Percentiles rank a stretch among this genome's conserved stretches.
These are phyloP conservation scores for Golubevia pallescens DNA, from an alignment of 1,284 basidiomycete genomes.

Conservation along the genomic window DNA sequence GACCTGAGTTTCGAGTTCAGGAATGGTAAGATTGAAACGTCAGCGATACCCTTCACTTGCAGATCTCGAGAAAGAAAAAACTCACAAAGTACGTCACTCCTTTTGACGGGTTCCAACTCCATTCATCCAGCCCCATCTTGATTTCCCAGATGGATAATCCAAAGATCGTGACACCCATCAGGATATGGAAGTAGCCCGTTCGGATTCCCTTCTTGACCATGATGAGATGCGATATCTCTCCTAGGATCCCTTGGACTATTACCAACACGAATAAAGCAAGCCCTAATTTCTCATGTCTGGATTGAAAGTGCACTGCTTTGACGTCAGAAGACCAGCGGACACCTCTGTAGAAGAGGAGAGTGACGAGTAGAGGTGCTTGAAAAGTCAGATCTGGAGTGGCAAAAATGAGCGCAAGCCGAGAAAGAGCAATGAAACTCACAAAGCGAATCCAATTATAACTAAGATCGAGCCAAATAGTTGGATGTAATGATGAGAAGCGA, in stretches of 20 bases:
- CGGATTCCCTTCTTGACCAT: conserved; percentile 65
- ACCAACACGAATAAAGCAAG: conserved; percentile 72
- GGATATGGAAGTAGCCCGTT: conserved; percentile 22
- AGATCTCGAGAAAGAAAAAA: neutral
- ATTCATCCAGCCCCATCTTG: conserved; percentile 25
- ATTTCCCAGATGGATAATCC: conserved; percentile 30
- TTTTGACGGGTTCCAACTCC: conserved; percentile 22
- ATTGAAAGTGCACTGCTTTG: conserved; percentile 18
- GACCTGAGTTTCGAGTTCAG: neutral
- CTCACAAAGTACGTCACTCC: neutral
- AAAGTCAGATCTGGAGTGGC: conserved; percentile 66
- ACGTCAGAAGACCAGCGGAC: neutral
- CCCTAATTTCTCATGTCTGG: conserved; percentile 68
- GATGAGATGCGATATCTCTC: conserved; percentile 71
- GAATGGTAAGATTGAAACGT: no score
- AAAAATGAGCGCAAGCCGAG: conserved; percentile 67
- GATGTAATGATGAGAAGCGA: conserved; percentile 69
- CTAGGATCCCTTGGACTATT: conserved; percentile 70
- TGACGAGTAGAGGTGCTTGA: conserved; percentile 67
- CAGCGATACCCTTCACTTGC: no score
- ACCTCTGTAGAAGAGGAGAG: conserved; percentile 68
- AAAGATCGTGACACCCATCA: conserved; percentile 23
- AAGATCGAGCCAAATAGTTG: conserved; percentile 68
- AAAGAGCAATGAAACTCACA: conserved; percentile 63
- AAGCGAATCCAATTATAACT: conserved; percentile 70